Base-by-base conservation (phyloP, 2,329 filamentous ascomycete genomes). In the Achaetomium macrosporum region DNA sequence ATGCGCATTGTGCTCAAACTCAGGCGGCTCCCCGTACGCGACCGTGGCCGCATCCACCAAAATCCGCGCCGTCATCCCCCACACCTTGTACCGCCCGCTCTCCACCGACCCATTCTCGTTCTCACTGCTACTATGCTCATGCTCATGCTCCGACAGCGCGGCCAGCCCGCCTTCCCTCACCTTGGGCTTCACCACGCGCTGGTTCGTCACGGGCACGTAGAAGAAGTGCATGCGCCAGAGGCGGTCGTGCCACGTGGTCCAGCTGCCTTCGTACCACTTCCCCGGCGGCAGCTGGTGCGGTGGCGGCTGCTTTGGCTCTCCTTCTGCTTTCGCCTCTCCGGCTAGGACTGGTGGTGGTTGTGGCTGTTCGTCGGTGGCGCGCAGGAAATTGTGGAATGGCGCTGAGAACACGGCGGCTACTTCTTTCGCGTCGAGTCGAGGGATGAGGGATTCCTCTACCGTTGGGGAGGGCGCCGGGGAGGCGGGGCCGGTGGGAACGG, bases 341-440 rank as follows among this genome's bases (percentile, higher is more conserved):
- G 7, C 7, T 4, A 25, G 25, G 25, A 25, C 47, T 57, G 62
- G 60, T 64, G 73, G 59, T 46, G 58, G 20, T 50, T 56, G 19
- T 0, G 35, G n/a, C 35, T 36, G 39, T 33, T 69, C 56, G 59
- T 68, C 45, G 58, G 65, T 42, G 50, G 63, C 62, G 4, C 73
- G 75, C 49, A 97, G 72, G 67, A 97, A 96, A 66, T 90, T 88
- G 67, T 85, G 82, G 62, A 97, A 90, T 0, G 89, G 87, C 5
- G 88, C 91, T 5, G 88, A 92, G 71, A 97, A 97, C 33, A 97
- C 90, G 42, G 90, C 91, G 2, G 90, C 91, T 2, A 97, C 92
- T 70, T 97, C 92, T 59, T 88, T 85, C 1, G 90, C 88, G 70
- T 96, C 89, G 11, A 96, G 77, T 37, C 83, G 79, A 0, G 92